Evolutionary conservation across 2,329 filamentous ascomycete genomes (phyloP), one percentile per base, ranked within the genome.

Genomic region (Paecilomyces sp.): DNA sequence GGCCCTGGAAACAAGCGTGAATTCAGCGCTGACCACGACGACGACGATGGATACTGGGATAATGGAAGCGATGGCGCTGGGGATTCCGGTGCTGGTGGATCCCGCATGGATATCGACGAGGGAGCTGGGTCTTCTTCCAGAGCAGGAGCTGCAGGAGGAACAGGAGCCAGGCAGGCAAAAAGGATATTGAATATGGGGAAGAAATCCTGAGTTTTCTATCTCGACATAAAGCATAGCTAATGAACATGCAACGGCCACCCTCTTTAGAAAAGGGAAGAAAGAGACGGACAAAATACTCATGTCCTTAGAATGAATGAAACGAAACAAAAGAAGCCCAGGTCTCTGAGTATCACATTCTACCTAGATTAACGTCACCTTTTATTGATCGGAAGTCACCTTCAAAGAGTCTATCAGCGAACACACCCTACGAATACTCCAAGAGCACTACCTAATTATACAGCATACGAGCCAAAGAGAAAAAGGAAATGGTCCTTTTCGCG

Each of bases 91-190:
- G 61, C 65, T 7, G 64, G 66, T 12, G 66, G 67, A 2, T 70
- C 72, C 3, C 65, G 69, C 25, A 78, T 77, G 75, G 76, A 74
- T 66, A 72, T 75, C 57, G 76, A 77, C 61, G 72, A 76, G 58
- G 68, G 67, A 1, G 59, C 67, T 41, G 73, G 67, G 53, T 47
- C 57, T n/a, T 55, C 33, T 24, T 60, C 64, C 52, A 63, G 69
- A 56, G 59, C 60, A 15, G 65, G 61, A 28, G 55, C 55, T 36
- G 66, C 54, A 58, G 57, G 33, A 51, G 60, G 31, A 18, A 60
- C 52, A 60, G 62, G 57, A 55, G 60, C 62, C 18, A 70, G 71
- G 59, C 71, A 72, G 63, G 69, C 66, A 2, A 77, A 77, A 61
- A 67, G 75, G 53, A 62, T 76, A 54, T 64, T 76, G 57, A 64